Conservation (phyloP, 140 eudicot genomes). For the Eryngium alpinum region DNA sequence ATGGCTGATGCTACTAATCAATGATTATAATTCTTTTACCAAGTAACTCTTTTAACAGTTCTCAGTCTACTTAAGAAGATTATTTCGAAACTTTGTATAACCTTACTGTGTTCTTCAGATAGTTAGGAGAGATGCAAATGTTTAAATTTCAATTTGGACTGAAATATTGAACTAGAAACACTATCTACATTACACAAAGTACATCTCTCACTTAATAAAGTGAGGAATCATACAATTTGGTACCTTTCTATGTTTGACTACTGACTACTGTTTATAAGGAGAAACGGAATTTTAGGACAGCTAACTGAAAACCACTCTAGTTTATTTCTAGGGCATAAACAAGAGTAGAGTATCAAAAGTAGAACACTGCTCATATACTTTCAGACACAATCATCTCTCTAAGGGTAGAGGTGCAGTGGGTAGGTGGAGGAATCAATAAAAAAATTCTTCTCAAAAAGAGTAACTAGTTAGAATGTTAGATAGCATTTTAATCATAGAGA, state of each 20-base stretch:
- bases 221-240: neutral
- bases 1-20: neutral
- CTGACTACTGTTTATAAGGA: neutral
- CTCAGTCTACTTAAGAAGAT: too few relatives aligned
- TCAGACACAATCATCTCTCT: neutral
- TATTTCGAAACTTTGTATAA: too few relatives aligned
- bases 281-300: neutral
- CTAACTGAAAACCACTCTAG: neutral
- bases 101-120: neutral
- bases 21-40: neutral
- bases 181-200: neutral
- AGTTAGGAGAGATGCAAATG: neutral
- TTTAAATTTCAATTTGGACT: neutral
- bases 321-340: too few relatives aligned
- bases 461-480: neutral
- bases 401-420: neutral
- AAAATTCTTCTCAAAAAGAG: neutral
- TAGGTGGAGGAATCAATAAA: neutral
- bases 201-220: neutral
- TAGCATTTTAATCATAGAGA: constrained; percentile 13
- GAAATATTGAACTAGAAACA: neutral
- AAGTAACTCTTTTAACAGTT: too few relatives aligned
- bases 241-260: neutral
- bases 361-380: neutral
- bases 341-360: too few relatives aligned